Evolutionary conservation across 805 yeast species (phyloP).

Genomic region (Candida argentea): DNA sequence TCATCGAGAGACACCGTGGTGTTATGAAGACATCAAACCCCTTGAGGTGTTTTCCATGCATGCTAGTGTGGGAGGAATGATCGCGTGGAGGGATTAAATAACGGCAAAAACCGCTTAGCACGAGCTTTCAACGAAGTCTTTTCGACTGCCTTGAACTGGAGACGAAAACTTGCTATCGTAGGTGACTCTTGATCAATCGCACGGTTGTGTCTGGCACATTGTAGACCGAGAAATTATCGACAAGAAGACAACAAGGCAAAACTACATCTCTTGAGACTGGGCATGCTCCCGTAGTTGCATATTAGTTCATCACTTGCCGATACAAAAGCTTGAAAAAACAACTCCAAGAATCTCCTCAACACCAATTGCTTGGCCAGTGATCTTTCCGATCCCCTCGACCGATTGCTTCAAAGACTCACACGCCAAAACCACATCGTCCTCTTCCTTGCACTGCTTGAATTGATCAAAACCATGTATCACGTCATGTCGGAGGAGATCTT

Average conservation of each 20-base stretch:
- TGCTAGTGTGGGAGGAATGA: no score
- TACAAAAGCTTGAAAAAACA: constrained; percentile 86
- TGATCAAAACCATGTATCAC: constrained; percentile 67
- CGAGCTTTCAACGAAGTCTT: no score
- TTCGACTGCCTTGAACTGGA: no score
- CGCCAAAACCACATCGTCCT: constrained; percentile 70
- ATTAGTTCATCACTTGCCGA: constrained; percentile 57
- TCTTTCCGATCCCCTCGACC: constrained; percentile 80
- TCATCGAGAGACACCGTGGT: no score
- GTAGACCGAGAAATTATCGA: constrained; percentile 1
- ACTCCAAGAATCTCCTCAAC: constrained; percentile 86
- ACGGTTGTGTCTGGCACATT: not conserved
- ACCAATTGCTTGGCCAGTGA: constrained; percentile 84
- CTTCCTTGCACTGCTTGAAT: constrained; percentile 39
- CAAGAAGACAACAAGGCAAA: not conserved
- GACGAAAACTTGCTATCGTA: no score
- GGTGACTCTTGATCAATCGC: no score
- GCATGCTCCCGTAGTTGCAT: not conserved
- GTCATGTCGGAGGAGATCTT: constrained; percentile 65
- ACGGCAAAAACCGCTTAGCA: no score
- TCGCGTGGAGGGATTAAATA: no score
- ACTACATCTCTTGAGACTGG: no score
- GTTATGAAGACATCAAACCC: no score
- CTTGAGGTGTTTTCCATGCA: no score
- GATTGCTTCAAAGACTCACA: constrained; percentile 66